Conservation (phyloP, 2,329 filamentous ascomycete species). For the Trichoderma hamatum region DNA sequence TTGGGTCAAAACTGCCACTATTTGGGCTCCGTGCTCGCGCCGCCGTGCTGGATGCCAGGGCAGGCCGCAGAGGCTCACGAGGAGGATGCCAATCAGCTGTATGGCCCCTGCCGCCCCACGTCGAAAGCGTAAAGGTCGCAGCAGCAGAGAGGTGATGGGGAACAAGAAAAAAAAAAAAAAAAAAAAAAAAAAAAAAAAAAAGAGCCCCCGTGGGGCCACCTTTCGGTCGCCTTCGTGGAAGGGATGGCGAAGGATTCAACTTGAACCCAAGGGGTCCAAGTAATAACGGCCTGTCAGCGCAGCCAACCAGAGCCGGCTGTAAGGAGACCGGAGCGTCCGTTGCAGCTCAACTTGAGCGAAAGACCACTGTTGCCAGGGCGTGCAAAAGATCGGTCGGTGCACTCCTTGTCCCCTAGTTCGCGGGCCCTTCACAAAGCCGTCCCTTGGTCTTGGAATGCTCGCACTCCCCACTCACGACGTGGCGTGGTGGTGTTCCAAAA, state of each 20-base stretch:
- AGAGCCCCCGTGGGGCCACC: constrained; percentile 7
- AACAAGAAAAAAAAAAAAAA: neutral
- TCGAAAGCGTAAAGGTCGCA: constrained; percentile 8
- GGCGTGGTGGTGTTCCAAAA: constrained; percentile 21
- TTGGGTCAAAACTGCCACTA: constrained; percentile 24
- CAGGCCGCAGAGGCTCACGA: constrained; percentile 20
- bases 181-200: neutral
- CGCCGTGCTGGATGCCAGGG: constrained; percentile 29
- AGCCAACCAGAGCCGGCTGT: constrained; percentile 26
- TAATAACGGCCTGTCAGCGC: constrained; percentile 27
- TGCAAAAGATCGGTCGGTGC: neutral
- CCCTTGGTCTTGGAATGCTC: constrained; percentile 25
- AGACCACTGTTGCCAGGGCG: neutral
- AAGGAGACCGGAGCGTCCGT: constrained; percentile 21
- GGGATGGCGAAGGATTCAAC: constrained; percentile 37
- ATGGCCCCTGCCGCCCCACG: constrained; percentile 11
- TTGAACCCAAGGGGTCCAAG: constrained; percentile 33
- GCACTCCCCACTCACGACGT: constrained; percentile 12
- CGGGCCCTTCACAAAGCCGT: constrained; percentile 11
- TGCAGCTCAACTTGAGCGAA: constrained; percentile 17
- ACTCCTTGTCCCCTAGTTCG: constrained; percentile 10
- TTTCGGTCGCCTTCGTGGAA: constrained; percentile 32
- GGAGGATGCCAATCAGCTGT: constrained; percentile 15
- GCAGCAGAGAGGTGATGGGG: neutral
- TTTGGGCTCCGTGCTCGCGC: constrained; percentile 28